Evolutionary conservation across 164 flowering plant species (phyloP), one percentile per base, ranked within the genome.

Genomic region (Stephania yunnanensis): DNA sequence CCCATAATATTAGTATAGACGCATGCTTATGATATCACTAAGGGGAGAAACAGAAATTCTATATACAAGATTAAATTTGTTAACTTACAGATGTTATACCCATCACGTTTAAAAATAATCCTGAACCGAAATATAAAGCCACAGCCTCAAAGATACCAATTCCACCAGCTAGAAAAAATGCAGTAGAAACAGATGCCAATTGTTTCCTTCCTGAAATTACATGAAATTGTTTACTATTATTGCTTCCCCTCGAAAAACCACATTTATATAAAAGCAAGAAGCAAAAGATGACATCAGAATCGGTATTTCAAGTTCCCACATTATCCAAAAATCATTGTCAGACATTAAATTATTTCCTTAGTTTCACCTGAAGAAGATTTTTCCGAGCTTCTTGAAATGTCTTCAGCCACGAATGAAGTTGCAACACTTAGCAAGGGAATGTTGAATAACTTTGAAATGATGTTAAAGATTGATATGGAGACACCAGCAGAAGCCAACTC

Each of bases 381-480:
- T 69, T 72, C 68, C 58, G 86, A 80, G 74, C 70, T 81, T 81
- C 83, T 90, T 66, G 97, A 75, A 71, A 96, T 85, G 79, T 96
- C 98, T 80, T 94, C 93, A 73, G 99, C 98, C 73, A 92, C 97
- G 78, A 94, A 91, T 42, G 99, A 96, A 75, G 99, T 96, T 77
- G 99, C 96, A 73, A 94, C 85, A 78, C 99, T 92, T 15, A 94
- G 94, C 42, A 96, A 97, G 65, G 99, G 99, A 75, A 96, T 89
- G 78, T 96, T 96, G 75, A 96, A 94, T 71, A 96, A 84, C 89
- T 94, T 96, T 29, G 98, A 96, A 70, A 96, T 77, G 64, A 88
- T 82, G 78, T 96, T 92, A 74, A 96, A 94, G 73, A 96, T 88
- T 72, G 94, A 87, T 19, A 89, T 79, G n/a, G 99, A 92, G 78